These are phyloP conservation scores for Amanita muscaria DNA, from an alignment of 768 basidiomycete species.

Conservation along the genomic window DNA sequence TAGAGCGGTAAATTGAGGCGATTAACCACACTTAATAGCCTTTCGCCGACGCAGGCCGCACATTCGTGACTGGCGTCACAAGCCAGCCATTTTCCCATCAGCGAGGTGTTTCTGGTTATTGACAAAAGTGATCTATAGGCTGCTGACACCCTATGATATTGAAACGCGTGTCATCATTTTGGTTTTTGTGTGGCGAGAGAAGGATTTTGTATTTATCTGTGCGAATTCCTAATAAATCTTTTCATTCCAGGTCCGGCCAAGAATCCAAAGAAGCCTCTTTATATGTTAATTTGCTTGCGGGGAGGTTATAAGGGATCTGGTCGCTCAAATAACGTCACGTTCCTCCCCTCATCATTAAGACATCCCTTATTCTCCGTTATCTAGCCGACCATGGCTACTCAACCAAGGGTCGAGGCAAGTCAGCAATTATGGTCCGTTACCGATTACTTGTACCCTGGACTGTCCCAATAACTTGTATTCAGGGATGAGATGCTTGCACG, in stretches of 20 bases:
- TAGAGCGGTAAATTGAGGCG: too few relatives aligned
- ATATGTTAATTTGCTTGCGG: constrained; percentile 40
- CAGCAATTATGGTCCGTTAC: constrained; percentile 56
- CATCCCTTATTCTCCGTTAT: constrained; percentile 20
- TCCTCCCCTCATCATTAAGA: constrained; percentile 28
- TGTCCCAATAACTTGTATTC: constrained; percentile 12
- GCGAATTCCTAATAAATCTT: constrained; percentile 26
- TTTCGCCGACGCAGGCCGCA: constrained; percentile 1
- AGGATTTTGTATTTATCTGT: constrained; percentile 28
- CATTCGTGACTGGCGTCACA: neutral
- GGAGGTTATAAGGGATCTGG: constrained; percentile 36
- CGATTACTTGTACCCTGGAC: constrained; percentile 7
- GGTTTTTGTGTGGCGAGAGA: constrained; percentile 37
- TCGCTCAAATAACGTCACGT: constrained; percentile 29
- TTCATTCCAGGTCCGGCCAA: constrained; percentile 41
- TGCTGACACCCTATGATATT: constrained; percentile 1
- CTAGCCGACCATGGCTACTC: constrained; percentile 44
- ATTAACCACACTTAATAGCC: too few relatives aligned
- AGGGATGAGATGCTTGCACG: constrained; percentile 64
- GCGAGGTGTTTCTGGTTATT: neutral
- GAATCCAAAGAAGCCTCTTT: constrained; percentile 50
- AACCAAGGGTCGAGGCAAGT: constrained; percentile 48
- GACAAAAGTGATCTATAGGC: neutral
- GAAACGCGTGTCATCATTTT: constrained; percentile 18
- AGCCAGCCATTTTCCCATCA: neutral